Percentiles rank a stretch among this genome's conserved stretches.
Conservation (phyloP, 805 yeast species). For the Candida hispaniensis region DNA sequence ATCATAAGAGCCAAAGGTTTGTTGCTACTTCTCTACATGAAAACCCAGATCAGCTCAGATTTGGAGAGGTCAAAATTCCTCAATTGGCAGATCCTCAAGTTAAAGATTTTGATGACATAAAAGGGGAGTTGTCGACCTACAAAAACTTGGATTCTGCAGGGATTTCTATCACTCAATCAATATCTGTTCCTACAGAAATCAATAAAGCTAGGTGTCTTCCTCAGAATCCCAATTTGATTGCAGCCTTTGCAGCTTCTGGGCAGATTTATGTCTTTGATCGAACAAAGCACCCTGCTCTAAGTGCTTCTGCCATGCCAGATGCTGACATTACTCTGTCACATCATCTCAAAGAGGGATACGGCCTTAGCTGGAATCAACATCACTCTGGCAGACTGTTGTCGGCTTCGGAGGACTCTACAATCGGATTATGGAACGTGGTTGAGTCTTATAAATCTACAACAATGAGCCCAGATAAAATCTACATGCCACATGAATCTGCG, state of each 20-base stretch:
- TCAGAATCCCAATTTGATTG: conserved; percentile 74
- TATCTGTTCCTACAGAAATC: conserved; percentile 62
- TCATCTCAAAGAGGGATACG: conserved; percentile 41
- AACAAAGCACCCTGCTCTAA: conserved; percentile 76
- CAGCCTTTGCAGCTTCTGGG: conserved; percentile 60
- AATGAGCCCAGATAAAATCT: conserved; percentile 22
- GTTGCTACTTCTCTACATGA: too few relatives aligned
- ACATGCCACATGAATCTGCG: conserved; percentile 36
- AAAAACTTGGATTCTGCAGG: too few relatives aligned
- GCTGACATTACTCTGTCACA: conserved; percentile 35
- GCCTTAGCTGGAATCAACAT: conserved; percentile 62
- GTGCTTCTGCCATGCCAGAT: conserved; percentile 33
- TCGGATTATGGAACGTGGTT: conserved; percentile 59
- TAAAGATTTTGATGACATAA: conserved; percentile 29
- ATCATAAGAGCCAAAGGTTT: too few relatives aligned
- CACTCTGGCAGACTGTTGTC: conserved; percentile 46
- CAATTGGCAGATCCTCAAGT: too few relatives aligned
- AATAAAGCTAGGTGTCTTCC: conserved; percentile 68
- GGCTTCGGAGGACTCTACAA: conserved; percentile 52
- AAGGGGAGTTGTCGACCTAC: too few relatives aligned
- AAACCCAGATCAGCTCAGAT: conserved; percentile 4
- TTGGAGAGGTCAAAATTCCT: conserved; percentile 11
- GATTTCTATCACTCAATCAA: conserved; percentile 42
- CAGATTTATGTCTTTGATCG: conserved; percentile 60
- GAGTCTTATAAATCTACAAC: conserved; percentile 24